A percentile compares a stretch with the other conserved stretches of the same genome.
Evolutionary conservation across 106 monocot genomes (phyloP).

Genomic region (Triglochin maritima): DNA sequence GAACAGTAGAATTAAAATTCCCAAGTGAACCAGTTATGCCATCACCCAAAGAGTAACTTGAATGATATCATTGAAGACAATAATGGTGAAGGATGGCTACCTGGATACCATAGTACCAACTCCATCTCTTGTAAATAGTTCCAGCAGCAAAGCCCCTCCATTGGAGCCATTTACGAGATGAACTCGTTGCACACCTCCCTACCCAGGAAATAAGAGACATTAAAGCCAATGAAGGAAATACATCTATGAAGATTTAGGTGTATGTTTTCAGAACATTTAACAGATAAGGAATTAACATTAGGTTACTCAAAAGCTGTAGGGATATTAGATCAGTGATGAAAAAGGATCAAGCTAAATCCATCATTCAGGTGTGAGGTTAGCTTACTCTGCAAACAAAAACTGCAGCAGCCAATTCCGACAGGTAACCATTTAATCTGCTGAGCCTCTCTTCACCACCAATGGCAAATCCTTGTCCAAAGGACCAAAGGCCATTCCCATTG

Average conservation of each 20-base stretch:
- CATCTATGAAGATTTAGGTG: no score
- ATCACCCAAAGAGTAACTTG: no score
- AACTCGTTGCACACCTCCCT: constrained; percentile 95
- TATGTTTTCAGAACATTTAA: no score
- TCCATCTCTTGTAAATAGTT: constrained; percentile 93
- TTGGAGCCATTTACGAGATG: constrained; percentile 82
- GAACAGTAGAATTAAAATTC: no score
- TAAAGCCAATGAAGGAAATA: neutral
- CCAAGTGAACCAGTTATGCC: neutral
- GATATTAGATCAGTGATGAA: neutral
- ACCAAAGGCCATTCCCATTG: constrained; percentile 70
- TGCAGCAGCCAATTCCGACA: constrained; percentile 77
- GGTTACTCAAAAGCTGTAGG: neutral
- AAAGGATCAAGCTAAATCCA: no score
- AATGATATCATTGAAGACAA: no score
- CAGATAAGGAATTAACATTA: neutral
- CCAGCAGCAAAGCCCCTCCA: constrained; percentile 70
- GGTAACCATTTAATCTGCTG: constrained; percentile 60
- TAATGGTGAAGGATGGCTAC: no score
- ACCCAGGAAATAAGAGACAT: neutral
- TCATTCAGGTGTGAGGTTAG: neutral
- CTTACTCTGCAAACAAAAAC: constrained; percentile 78
- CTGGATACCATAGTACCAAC: constrained; percentile 96
- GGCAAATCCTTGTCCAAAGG: constrained; percentile 54
- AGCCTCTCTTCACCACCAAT: constrained; percentile 64